A percentile compares a stretch with the other conserved stretches of the same genome.
Evolutionary conservation across 148 eudicot species (phyloP).

Genomic region (Amaranthus palmeri): DNA sequence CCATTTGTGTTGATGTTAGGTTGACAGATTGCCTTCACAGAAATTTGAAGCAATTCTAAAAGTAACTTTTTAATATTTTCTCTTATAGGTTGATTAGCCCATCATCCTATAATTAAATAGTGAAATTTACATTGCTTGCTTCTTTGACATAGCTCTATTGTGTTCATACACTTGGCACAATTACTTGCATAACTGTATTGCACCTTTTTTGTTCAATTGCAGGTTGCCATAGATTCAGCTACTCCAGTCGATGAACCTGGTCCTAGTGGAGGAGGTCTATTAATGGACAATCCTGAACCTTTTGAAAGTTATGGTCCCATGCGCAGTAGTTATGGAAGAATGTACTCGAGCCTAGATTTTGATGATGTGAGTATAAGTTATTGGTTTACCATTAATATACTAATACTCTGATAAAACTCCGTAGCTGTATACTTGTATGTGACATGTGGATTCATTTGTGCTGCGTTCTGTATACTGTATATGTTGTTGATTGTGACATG

Average conservation of each 20-base stretch:
- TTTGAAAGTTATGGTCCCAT: constrained; percentile 70
- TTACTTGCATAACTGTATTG: neutral
- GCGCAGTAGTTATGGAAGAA: constrained; percentile 69
- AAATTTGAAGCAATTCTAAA: too few relatives aligned
- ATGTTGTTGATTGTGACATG: neutral
- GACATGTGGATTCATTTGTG: neutral
- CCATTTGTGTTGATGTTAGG: neutral
- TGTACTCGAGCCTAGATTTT: constrained; percentile 70
- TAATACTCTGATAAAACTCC: neutral
- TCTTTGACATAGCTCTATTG: too few relatives aligned
- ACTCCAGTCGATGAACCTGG: constrained; percentile 92
- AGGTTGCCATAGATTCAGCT: constrained; percentile 98
- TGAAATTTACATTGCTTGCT: too few relatives aligned
- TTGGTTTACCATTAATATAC: neutral
- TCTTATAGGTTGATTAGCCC: too few relatives aligned
- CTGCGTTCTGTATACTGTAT: neutral
- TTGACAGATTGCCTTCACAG: neutral
- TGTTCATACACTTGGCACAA: too few relatives aligned
- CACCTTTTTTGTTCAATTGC: constrained; percentile 6
- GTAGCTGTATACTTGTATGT: neutral
- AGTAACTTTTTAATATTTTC: too few relatives aligned
- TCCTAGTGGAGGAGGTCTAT: constrained; percentile 51
- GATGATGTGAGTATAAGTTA: constrained; percentile 65
- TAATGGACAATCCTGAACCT: constrained; percentile 71
- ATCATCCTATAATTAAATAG: too few relatives aligned